Evolutionary conservation across 1,139 yeast genomes (phyloP), one percentile per base, ranked within the genome.

Genomic region (Saccharomyces hybrid): DNA sequence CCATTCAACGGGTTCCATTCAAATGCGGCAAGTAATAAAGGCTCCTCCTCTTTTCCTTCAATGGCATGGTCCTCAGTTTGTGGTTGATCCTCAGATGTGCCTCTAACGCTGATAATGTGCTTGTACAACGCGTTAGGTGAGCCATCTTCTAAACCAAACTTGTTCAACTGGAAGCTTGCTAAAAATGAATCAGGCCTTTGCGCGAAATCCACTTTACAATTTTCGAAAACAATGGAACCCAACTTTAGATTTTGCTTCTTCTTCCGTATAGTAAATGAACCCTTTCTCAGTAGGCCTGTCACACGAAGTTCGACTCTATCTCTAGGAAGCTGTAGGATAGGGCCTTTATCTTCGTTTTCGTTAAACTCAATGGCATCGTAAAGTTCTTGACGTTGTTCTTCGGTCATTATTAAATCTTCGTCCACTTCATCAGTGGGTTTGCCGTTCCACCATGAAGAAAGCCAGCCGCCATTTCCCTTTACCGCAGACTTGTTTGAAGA

Each of bases 301-400:
- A 91, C 68, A 59, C 86, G 87, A 58, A 87, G 64, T 26, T 80
- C 81, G 2, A 86, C 81, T 46, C 90, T 77, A 58, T 90, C 95
- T 52, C 82, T 78, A 0, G 97, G 96, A 1, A 87, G 66, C 59
- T 86, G 86, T 11, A 85, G 74, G 0, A 84, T 72, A 14, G 80
- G 80, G 0, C 76, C 60, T 0, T 81, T 64, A 0, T 79, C 78
- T 53, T 80, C 77, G 29, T 80, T 75, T 58, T 90, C 97, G 63
- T 90, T 88, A 73, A 86, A 91, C 58, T 91, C 99, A 60, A 95
- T 93, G 0, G 97, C 96, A 58, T 89, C 96, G 66, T 89, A 91
- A 14, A 93, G 77, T 54, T 95, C 99, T 66, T 89, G 77, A 59
- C 84, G 75, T 63, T 87, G 93, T 58, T 84, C 89, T 26, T 84